Evolutionary conservation across 306 rosid species (phyloP).

Genomic region (Prunus mongolica): DNA sequence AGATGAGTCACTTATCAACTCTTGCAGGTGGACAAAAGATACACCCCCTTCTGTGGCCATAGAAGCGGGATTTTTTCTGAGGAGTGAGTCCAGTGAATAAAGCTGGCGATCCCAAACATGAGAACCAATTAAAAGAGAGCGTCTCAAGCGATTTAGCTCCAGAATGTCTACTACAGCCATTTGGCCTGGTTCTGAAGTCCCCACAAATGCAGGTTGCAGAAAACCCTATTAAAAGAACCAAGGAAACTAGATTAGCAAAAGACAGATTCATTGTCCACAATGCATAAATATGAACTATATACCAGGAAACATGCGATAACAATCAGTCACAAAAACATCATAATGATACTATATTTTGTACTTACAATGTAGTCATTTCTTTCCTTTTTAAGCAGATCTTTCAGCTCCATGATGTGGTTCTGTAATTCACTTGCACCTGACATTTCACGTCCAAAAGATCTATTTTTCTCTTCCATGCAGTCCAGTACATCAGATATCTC

Average conservation of each 20-base stretch:
- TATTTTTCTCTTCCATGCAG: constrained; percentile 51
- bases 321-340: neutral
- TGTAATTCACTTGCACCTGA: constrained; percentile 48
- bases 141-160: constrained; percentile 75
- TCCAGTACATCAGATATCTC: constrained; percentile 77
- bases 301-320: constrained; percentile 14
- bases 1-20: constrained; percentile 38
- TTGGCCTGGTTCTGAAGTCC: constrained; percentile 37
- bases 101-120: constrained; percentile 89
- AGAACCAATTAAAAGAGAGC: constrained; percentile 73
- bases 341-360: constrained; percentile 5
- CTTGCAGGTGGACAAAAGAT: constrained; percentile 33
- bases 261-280: constrained; percentile 2
- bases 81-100: constrained; percentile 56
- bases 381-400: constrained; percentile 65
- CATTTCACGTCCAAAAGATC: constrained; percentile 37
- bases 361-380: constrained; percentile 77
- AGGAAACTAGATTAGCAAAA: constrained; percentile 16
- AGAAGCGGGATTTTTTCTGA: constrained; percentile 40
- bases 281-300: neutral
- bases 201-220: constrained; percentile 53
- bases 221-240: constrained; percentile 38
- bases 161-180: constrained; percentile 55
- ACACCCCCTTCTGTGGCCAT: constrained; percentile 37
- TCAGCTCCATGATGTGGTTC: constrained; percentile 58